A percentile compares a stretch with the other conserved stretches of the same genome.
Conservation (phyloP, 179 eudicot genomes). For the Camellia oleifera region DNA sequence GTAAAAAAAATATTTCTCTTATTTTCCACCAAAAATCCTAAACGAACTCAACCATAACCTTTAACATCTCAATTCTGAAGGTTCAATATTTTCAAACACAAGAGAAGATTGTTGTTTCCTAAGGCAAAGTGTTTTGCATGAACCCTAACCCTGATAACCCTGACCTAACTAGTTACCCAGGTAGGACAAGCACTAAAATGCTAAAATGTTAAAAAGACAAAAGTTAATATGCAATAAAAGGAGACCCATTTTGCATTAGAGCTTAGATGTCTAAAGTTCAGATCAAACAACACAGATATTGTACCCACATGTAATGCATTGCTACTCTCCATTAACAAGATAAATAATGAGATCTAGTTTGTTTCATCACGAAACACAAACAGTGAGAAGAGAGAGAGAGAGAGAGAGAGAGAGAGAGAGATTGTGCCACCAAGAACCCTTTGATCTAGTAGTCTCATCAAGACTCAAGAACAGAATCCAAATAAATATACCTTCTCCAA, state of each 20-base stretch:
- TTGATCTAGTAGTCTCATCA: not conserved
- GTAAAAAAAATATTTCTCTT: no score
- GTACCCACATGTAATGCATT: not conserved
- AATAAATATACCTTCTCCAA: not conserved
- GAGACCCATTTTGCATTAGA: not conserved
- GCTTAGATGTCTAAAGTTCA: not conserved
- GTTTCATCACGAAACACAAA: not conserved
- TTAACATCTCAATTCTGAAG: not conserved
- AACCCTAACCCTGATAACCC: conserved; percentile 9
- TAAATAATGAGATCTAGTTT: not conserved
- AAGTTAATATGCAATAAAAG: not conserved
- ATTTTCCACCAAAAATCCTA: no score
- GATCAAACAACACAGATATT: not conserved
- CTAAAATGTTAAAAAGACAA: not conserved
- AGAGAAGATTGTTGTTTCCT: not conserved
- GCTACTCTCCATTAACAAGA: not conserved
- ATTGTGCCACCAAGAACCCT: not conserved
- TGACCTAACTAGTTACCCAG: not conserved
- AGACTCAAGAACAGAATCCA: not conserved
- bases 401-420: not conserved
- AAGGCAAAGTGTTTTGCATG: conserved; percentile 1
- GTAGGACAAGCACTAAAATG: not conserved
- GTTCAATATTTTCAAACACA: not conserved
- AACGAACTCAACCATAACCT: not conserved
- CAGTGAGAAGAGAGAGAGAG: not conserved